A percentile compares a stretch with the other conserved stretches of the same genome.
phyloP scores from a whole-genome alignment of 441 rosid genomes.

The Syzygium malaccense region DNA sequence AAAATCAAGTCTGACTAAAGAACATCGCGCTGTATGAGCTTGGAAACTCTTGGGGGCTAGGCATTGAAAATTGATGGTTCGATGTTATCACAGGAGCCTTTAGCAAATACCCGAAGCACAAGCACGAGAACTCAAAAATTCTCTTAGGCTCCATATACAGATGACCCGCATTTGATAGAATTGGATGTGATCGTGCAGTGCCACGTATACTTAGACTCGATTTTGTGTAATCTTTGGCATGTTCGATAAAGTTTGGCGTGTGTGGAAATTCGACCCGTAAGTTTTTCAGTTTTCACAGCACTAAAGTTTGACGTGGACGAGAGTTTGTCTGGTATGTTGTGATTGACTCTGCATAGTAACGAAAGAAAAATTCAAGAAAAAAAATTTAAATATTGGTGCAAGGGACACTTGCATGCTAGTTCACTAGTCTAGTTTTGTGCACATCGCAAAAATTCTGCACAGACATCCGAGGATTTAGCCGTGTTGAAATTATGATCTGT shows the following conservation, averaged over 20 bases:
- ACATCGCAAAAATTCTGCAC: too few relatives aligned
- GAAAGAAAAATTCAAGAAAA: not conserved
- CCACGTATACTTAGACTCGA: not conserved
- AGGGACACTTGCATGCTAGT: not conserved
- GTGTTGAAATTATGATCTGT: not conserved
- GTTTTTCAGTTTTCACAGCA: not conserved
- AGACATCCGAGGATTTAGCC: too few relatives aligned
- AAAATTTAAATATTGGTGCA: not conserved
- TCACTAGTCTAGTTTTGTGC: too few relatives aligned
- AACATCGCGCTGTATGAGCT: not conserved
- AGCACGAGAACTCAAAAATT: not conserved
- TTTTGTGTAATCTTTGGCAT: not conserved
- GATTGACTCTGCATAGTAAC: not conserved
- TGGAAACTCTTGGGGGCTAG: not conserved
- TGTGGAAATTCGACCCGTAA: not conserved
- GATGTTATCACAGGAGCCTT: not conserved
- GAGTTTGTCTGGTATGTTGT: not conserved
- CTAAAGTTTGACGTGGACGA: not conserved
- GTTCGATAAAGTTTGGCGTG: not conserved
- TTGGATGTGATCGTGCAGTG: not conserved
- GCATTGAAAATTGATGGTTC: not conserved
- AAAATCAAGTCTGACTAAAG: not conserved
- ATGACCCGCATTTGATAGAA: not conserved
- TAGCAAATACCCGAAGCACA: not conserved
- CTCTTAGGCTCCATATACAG: not conserved